Evolutionary conservation across 371 early-diverging fungal species (phyloP).

Genomic region (Vittaforma corneae): DNA sequence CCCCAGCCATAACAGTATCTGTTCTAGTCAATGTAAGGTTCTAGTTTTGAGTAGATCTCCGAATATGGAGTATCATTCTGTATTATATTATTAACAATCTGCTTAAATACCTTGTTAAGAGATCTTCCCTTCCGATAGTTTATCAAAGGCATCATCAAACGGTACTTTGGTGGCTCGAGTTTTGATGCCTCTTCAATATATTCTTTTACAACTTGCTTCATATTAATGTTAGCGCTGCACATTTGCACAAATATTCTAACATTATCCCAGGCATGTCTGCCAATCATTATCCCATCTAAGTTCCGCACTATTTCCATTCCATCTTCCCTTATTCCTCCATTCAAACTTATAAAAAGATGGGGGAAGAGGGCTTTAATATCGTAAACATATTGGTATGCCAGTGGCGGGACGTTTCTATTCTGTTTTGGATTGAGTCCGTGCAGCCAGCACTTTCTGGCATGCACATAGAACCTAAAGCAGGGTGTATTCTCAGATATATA

Average conservation of each 20-base stretch:
- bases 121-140: constrained; percentile 12
- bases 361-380: constrained; percentile 63
- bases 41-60: neutral
- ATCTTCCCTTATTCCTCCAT: constrained; percentile 65
- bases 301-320: constrained; percentile 6
- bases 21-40: neutral
- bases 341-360: constrained; percentile 63
- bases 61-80: neutral
- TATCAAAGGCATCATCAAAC: constrained; percentile 17
- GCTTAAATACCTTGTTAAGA: constrained; percentile 9
- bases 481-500: constrained; percentile 59
- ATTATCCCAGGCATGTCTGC: constrained; percentile 54
- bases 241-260: constrained; percentile 41
- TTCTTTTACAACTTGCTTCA: neutral
- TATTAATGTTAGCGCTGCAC: neutral
- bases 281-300: constrained; percentile 60
- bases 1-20: no score
- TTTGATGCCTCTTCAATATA: neutral
- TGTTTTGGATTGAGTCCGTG: constrained; percentile 70
- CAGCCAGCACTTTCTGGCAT: constrained; percentile 73
- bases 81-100: constrained; percentile 6
- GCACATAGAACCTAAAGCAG: constrained; percentile 63
- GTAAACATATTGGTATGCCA: constrained; percentile 67
- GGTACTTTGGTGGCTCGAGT: neutral
- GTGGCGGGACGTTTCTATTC: constrained; percentile 68